These are phyloP conservation scores for Aaosphaeria arxii DNA, from an alignment of 2,329 filamentous ascomycete genomes.

Conservation along the genomic window DNA sequence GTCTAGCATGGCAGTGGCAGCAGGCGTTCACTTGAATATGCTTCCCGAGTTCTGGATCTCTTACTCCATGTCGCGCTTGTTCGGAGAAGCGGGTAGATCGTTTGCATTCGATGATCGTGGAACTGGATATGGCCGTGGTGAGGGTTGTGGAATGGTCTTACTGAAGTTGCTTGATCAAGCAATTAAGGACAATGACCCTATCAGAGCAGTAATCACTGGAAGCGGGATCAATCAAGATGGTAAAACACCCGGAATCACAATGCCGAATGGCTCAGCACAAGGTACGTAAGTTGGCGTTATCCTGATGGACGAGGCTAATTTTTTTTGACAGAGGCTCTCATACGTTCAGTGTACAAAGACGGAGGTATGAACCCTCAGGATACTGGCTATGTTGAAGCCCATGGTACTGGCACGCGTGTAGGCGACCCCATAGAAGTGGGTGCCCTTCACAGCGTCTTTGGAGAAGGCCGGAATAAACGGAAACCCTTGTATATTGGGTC, in stretches of 20 bases:
- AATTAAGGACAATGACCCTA: constrained; percentile 54
- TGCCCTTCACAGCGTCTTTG: constrained; percentile 21
- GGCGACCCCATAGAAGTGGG: constrained; percentile 29
- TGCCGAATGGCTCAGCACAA: constrained; percentile 55
- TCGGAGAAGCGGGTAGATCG: constrained; percentile 26
- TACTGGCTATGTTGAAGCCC: constrained; percentile 28
- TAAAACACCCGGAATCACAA: constrained; percentile 54
- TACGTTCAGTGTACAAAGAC: constrained; percentile 17
- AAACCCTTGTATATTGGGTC: constrained; percentile 24
- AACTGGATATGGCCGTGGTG: constrained; percentile 61
- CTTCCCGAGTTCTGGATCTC: constrained; percentile 23
- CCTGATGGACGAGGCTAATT: not conserved
- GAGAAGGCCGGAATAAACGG: constrained; percentile 12
- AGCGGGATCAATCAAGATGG: constrained; percentile 52
- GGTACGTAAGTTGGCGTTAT: constrained; percentile 5
- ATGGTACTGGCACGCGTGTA: constrained; percentile 57
- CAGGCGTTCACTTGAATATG: constrained; percentile 18
- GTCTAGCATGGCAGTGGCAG: constrained; percentile 23
- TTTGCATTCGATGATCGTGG: constrained; percentile 51
- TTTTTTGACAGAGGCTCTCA: constrained; percentile 10
- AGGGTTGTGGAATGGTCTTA: constrained; percentile 59
- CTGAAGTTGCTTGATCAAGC: constrained; percentile 59
- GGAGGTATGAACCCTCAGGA: constrained; percentile 20
- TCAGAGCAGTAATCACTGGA: constrained; percentile 43
- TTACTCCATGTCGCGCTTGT: constrained; percentile 18